A percentile compares a stretch with the other conserved stretches of the same genome.
phyloP scores from a whole-genome alignment of 2,329 filamentous ascomycete species.

The Fusarium fracticaudum region DNA sequence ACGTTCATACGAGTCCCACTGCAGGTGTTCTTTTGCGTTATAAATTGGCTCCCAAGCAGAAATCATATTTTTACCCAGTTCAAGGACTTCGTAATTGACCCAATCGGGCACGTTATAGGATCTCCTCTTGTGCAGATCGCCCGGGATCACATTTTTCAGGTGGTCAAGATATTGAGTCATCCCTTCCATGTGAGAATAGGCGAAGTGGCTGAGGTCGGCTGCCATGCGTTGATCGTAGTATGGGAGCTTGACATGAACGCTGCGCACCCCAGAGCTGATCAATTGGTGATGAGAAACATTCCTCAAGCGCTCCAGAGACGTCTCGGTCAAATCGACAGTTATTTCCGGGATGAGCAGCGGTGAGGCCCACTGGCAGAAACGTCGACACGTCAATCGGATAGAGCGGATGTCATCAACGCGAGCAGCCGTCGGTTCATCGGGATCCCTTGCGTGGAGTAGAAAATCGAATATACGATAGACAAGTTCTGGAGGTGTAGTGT shows the following conservation, averaged over 20 bases:
- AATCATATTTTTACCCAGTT: neutral
- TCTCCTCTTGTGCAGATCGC: neutral
- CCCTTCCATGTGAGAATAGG: neutral
- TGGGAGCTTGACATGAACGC: neutral
- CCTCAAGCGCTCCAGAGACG: neutral
- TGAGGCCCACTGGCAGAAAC: neutral
- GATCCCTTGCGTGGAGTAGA: neutral
- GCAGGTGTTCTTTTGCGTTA: fast-evolving
- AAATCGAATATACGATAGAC: neutral
- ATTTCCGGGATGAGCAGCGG: neutral
- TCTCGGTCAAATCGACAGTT: neutral
- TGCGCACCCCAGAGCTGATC: neutral
- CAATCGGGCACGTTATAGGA: neutral
- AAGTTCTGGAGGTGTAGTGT: neutral
- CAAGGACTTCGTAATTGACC: neutral
- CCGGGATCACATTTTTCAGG: neutral
- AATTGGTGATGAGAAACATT: neutral
- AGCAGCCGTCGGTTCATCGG: neutral
- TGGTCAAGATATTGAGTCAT: neutral
- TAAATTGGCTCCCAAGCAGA: neutral
- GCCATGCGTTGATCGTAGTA: neutral
- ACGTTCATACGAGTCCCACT: neutral
- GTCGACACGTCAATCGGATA: neutral
- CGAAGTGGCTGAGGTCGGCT: neutral
- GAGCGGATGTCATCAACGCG: neutral